phyloP scores from a whole-genome alignment of 2,329 filamentous ascomycete genomes.

The Capronia americana region DNA sequence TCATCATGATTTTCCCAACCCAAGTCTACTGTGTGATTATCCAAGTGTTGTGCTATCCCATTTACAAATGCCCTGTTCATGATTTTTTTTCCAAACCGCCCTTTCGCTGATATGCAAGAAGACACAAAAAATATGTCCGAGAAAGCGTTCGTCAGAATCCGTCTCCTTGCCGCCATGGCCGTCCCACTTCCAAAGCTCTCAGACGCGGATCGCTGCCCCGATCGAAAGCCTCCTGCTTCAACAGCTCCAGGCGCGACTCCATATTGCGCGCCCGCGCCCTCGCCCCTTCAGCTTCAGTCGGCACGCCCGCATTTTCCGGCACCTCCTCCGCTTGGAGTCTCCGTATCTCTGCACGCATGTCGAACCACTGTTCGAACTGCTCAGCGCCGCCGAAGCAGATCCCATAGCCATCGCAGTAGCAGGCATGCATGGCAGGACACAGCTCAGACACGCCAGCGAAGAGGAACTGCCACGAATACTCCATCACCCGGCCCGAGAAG shows the following conservation, averaged over 20 bases:
- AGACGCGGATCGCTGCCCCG: constrained; percentile 7
- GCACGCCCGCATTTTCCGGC: not conserved
- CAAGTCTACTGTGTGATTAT: not conserved
- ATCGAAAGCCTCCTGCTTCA: constrained; percentile 8
- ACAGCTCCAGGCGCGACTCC: not conserved
- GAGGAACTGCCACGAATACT: constrained; percentile 69
- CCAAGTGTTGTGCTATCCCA: no score
- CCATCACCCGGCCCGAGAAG: constrained; percentile 65
- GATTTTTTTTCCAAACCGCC: not conserved
- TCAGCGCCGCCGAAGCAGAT: constrained; percentile 62
- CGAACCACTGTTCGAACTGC: constrained; percentile 34
- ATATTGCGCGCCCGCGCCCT: not conserved
- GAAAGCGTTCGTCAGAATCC: constrained; percentile 3
- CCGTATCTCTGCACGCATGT: constrained; percentile 6
- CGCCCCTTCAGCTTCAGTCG: not conserved
- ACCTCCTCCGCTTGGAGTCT: not conserved
- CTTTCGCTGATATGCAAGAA: constrained; percentile 5
- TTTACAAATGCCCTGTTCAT: not conserved
- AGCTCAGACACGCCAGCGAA: constrained; percentile 59
- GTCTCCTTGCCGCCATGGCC: constrained; percentile 12
- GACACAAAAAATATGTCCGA: not conserved
- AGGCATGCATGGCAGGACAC: constrained; percentile 59
- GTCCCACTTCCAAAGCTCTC: constrained; percentile 5
- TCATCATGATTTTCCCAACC: not conserved
- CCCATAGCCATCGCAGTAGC: constrained; percentile 70